Conservation (phyloP, 345 rosid species). For the Bretschneidera sinensis region DNA sequence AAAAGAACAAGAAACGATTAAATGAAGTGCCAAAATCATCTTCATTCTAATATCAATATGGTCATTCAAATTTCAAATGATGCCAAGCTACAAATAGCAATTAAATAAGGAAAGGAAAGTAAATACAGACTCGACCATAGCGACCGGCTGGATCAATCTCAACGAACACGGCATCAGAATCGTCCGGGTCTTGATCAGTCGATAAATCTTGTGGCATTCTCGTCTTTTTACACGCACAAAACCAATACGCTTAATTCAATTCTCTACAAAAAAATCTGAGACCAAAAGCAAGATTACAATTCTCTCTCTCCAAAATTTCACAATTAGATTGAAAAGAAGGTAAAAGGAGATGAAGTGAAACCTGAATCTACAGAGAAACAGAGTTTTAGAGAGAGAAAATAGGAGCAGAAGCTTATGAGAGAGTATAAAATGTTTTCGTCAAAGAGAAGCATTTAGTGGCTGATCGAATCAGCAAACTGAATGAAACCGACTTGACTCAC, state of each 20-base stretch:
- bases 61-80: background rate
- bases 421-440: constrained; percentile 3
- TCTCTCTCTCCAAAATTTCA: background rate
- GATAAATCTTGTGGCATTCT: constrained; percentile 57
- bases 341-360: background rate
- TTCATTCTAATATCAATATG: background rate
- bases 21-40: constrained; percentile 1
- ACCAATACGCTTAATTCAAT: background rate
- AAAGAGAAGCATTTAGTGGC: constrained; percentile 11
- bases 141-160: constrained; percentile 90
- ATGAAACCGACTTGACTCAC: background rate
- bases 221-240: constrained; percentile 1
- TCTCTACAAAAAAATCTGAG: background rate
- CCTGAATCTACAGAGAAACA: background rate
- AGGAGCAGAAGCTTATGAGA: background rate
- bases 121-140: constrained; percentile 71
- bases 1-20: background rate
- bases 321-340: background rate
- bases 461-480: constrained; percentile 11
- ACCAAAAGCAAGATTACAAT: background rate
- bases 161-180: constrained; percentile 58
- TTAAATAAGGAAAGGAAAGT: constrained; percentile 1
- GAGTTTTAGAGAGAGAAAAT: too few relatives aligned
- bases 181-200: constrained; percentile 56
- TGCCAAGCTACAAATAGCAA: background rate